Evolutionary conservation across 2,329 filamentous ascomycete species (phyloP), one percentile per base, ranked within the genome.

Genomic region (Pseudovirgaria hyperparasitica): DNA sequence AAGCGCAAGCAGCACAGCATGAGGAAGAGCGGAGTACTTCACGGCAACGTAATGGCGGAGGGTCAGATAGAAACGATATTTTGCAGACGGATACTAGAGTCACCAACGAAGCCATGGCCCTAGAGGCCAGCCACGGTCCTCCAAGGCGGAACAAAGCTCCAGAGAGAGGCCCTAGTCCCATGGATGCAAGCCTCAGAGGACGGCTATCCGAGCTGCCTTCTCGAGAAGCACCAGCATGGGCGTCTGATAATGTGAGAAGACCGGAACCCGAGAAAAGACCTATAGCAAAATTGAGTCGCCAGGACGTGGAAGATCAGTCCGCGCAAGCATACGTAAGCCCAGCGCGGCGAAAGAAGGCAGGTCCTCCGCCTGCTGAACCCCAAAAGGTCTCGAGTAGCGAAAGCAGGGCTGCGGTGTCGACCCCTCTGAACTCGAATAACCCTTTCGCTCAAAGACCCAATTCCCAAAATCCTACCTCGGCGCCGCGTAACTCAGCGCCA

Each of bases 241-340:
- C 47, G 13, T 50, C 55, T 19, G 42, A 50, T 20, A 48, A 57
- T 23, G 50, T 53, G 32, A 42, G 46, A 27, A 29, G 48, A 19
- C 45, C 38, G 24, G 36, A 24, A 21, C 11, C 39, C 9, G 48
- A 52, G 20, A 51, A 47, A 29, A 38, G 43, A 29, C 63, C 66
- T 7, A 67, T 64, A 36, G 60, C 68, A 6, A 75, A 77, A 29
- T 61, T 93, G 9, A 81, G 68, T 33, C 75, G 79, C 38, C 70
- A 84, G 45, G 70, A 71, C 0, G 65, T 78, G 8, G 85, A 93
- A 45, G 79, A 92, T 35, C 76, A 93, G 49, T 76, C 71, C 25
- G 69, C 81, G 9, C 75, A 92, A 40, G 80, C 77, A 16, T 94
- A 96, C 50, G 67, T 94, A 30, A 94, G 86, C 48, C 82, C 85